Evolutionary conservation across 2,329 filamentous ascomycete species (phyloP).

Genomic region (Drechslerella stenobrocha): DNA sequence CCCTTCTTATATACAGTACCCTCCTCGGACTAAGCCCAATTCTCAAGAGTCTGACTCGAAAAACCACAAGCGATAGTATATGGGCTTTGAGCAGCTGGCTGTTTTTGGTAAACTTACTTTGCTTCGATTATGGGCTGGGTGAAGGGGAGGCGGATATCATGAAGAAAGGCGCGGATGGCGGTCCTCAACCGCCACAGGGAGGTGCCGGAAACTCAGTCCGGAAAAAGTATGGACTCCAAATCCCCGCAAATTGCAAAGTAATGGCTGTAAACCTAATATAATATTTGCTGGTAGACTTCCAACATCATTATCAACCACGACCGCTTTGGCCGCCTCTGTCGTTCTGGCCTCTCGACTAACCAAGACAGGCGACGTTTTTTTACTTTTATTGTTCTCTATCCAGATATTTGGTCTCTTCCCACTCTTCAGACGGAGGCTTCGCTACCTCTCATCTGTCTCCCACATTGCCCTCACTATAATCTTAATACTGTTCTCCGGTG

Average conservation of each 20-base stretch:
- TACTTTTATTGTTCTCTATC: constrained; percentile 90
- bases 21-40: constrained; percentile 91
- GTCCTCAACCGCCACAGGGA: constrained; percentile 9
- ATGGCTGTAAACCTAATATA: constrained; percentile 1
- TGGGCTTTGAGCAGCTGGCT: constrained; percentile 97
- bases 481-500: constrained; percentile 77
- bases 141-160: constrained; percentile 27
- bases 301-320: constrained; percentile 81
- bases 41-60: constrained; percentile 90
- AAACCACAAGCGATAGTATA: constrained; percentile 90
- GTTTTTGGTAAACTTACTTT: constrained; percentile 92
- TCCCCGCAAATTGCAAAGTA: constrained; percentile 16
- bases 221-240: constrained; percentile 67
- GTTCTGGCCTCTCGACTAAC: constrained; percentile 81
- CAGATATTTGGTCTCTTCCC: constrained; percentile 97
- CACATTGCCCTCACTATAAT: constrained; percentile 75
- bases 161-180: constrained; percentile 29
- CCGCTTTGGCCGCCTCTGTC: constrained; percentile 92
- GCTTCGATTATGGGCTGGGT: constrained; percentile 80
- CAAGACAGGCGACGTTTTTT: constrained; percentile 91
- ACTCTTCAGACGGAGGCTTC: constrained; percentile 88
- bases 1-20: constrained; percentile 87
- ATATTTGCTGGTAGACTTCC: constrained; percentile 59
- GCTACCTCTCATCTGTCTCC: constrained; percentile 77
- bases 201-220: constrained; percentile 56